Conservation (phyloP, 441 rosid genomes). For the Metrosideros polymorpha region DNA sequence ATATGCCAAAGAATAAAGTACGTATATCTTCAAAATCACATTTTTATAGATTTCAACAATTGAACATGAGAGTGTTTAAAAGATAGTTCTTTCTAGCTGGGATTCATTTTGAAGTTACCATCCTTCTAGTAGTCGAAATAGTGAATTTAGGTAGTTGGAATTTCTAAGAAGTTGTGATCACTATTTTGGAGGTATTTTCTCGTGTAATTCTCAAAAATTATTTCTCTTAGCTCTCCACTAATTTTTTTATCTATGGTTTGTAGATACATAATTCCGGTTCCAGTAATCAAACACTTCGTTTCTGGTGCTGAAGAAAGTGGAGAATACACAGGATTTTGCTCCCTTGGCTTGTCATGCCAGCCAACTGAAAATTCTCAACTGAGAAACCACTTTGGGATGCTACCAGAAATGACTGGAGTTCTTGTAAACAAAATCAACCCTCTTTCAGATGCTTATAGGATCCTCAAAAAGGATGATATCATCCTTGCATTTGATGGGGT, state of each 20-base stretch:
- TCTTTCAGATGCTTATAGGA: conserved; percentile 42
- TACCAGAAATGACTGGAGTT: conserved; percentile 64
- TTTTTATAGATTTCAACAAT: background rate
- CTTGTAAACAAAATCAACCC: conserved; percentile 80
- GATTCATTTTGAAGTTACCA: background rate
- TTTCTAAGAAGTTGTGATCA: background rate
- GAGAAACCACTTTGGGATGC: conserved; percentile 51
- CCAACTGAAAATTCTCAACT: conserved; percentile 75
- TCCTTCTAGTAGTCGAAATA: background rate
- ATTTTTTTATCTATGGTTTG: conserved; percentile 7
- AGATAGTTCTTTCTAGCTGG: background rate
- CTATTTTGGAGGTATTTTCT: background rate
- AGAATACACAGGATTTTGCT: conserved; percentile 67
- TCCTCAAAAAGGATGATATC: conserved; percentile 67
- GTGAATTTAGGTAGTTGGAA: background rate
- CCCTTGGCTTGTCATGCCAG: conserved; percentile 76
- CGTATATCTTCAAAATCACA: background rate
- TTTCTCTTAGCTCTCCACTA: background rate
- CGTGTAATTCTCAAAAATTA: background rate
- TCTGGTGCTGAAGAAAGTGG: conserved; percentile 62
- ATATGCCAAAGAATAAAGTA: background rate
- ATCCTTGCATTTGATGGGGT: conserved; percentile 72
- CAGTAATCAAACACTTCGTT: conserved; percentile 72
- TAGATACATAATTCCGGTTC: conserved; percentile 86
- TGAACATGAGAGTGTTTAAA: background rate